These are phyloP conservation scores for Yarrowia phangngaensis DNA, from an alignment of 805 yeast genomes.

Conservation along the genomic window DNA sequence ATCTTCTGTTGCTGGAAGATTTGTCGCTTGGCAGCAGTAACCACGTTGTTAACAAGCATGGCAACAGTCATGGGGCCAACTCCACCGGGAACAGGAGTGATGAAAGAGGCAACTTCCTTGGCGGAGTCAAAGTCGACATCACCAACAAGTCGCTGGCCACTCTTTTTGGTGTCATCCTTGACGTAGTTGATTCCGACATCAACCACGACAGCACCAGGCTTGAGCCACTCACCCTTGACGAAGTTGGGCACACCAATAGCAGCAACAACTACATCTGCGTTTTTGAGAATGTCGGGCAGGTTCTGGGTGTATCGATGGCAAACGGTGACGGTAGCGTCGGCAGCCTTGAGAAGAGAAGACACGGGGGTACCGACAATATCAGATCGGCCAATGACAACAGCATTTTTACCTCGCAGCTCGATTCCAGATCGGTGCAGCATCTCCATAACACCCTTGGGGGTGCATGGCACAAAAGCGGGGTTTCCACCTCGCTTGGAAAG, in stretches of 20 bases:
- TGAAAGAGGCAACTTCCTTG: slow-evolving; percentile 55
- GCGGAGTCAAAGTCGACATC: slow-evolving; percentile 84
- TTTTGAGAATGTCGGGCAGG: slow-evolving; percentile 53
- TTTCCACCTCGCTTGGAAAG: slow-evolving; percentile 79
- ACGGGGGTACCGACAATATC: slow-evolving; percentile 97
- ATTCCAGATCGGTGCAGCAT: slow-evolving; percentile 68
- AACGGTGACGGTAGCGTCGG: slow-evolving; percentile 80
- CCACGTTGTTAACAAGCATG: slow-evolving; percentile 82
- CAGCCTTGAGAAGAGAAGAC: slow-evolving; percentile 71
- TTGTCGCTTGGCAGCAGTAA: slow-evolving; percentile 67
- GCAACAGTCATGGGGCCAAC: slow-evolving; percentile 99
- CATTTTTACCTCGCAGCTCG: slow-evolving; percentile 68
- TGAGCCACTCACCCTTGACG: slow-evolving; percentile 84
- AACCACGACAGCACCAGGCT: slow-evolving; percentile 76
- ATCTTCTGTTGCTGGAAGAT: slow-evolving; percentile 39
- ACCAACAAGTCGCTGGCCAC: slow-evolving; percentile 85
- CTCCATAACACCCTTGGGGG: slow-evolving; percentile 89
- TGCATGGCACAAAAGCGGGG: slow-evolving; percentile 86
- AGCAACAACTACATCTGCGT: slow-evolving; percentile 85
- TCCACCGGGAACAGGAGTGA: slow-evolving; percentile 98
- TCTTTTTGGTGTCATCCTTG: slow-evolving; percentile 66
- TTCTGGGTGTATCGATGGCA: slow-evolving; percentile 71
- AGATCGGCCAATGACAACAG: slow-evolving; percentile 90
- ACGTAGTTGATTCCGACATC: slow-evolving; percentile 95
- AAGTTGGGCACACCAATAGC: slow-evolving; percentile 86